These are phyloP conservation scores for Paracamarosporium sp. DNA, from an alignment of 2,329 filamentous ascomycete species.

Conservation along the genomic window DNA sequence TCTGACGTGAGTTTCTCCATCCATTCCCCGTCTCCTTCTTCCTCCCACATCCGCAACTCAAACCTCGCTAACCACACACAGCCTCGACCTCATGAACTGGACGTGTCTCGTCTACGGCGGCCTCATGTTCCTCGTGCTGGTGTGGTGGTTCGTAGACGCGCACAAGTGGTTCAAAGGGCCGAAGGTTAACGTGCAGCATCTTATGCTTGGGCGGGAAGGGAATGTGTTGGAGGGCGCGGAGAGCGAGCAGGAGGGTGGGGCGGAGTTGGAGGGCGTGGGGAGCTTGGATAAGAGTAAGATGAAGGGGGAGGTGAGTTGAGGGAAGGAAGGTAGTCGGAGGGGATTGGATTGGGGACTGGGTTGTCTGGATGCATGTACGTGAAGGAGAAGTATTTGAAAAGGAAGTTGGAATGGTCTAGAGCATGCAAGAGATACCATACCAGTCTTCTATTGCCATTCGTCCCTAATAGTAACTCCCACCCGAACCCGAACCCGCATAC, in stretches of 20 bases:
- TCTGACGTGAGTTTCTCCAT: no score
- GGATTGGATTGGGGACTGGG: no score
- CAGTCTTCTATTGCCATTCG: background rate
- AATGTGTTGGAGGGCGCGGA: slow-evolving; percentile 46
- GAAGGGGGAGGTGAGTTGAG: background rate
- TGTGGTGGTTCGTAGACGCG: slow-evolving; percentile 71
- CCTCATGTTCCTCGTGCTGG: slow-evolving; percentile 63
- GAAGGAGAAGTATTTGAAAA: no score
- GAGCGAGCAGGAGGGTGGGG: background rate
- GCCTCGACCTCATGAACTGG: slow-evolving; percentile 70
- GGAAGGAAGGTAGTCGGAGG: background rate
- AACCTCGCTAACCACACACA: no score
- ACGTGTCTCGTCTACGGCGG: slow-evolving; percentile 71
- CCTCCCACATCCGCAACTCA: no score
- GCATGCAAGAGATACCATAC: no score
- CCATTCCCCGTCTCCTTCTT: no score
- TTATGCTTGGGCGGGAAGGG: slow-evolving; percentile 52
- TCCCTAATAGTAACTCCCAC: slow-evolving; percentile 44
- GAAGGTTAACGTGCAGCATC: slow-evolving; percentile 70
- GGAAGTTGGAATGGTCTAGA: no score
- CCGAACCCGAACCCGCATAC: slow-evolving; percentile 37
- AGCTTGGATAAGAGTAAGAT: slow-evolving; percentile 1
- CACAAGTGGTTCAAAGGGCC: slow-evolving; percentile 75
- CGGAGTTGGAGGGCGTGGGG: background rate
- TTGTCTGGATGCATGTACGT: no score